A percentile compares a stretch with the other conserved stretches of the same genome.
Evolutionary conservation across 345 rosid genomes (phyloP).

Genomic region (Populus davidiana): DNA sequence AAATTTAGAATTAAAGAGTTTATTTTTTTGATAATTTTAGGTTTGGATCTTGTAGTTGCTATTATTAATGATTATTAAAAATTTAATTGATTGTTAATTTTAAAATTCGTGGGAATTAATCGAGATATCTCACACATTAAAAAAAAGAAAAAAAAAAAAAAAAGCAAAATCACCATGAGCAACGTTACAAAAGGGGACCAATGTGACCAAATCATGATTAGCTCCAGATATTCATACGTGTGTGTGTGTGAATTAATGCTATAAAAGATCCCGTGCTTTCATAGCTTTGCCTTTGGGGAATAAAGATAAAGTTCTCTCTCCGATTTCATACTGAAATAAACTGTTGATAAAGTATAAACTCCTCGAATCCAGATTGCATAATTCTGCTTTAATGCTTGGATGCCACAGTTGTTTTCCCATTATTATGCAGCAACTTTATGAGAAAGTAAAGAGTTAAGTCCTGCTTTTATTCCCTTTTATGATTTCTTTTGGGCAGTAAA

Average conservation of each 20-base stretch:
- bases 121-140: too few relatives aligned
- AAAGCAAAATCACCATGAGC: neutral
- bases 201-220: neutral
- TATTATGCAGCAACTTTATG: neutral
- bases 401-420: slow-evolving; percentile 7
- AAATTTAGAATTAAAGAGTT: too few relatives aligned
- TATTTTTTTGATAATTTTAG: too few relatives aligned
- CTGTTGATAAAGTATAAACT: neutral
- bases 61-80: too few relatives aligned
- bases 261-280: slow-evolving; percentile 17
- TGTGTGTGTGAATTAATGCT: neutral
- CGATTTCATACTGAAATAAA: neutral
- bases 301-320: neutral
- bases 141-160: too few relatives aligned
- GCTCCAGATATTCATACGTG: neutral
- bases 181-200: neutral
- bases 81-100: too few relatives aligned
- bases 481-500: neutral
- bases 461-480: slow-evolving; percentile 16
- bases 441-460: neutral
- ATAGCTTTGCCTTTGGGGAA: neutral
- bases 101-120: too few relatives aligned
- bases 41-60: too few relatives aligned
- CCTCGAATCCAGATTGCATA: slow-evolving; percentile 1
- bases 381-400: neutral